phyloP scores from a whole-genome alignment of 768 basidiomycete species.

The Tricholoma sp. region DNA sequence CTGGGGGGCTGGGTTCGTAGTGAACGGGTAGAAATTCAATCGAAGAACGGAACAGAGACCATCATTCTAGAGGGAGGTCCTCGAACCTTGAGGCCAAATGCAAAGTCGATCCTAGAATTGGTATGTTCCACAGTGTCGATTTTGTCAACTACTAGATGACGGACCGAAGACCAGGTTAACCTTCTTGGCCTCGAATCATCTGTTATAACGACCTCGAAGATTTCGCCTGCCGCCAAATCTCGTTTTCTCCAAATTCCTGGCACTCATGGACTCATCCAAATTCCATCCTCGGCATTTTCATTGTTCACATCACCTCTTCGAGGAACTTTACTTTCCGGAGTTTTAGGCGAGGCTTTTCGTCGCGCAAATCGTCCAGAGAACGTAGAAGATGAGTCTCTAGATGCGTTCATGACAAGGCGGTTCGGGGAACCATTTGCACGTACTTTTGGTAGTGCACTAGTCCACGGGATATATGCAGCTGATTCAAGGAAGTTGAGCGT shows the following conservation, averaged over 20 bases:
- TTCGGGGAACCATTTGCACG: conserved; percentile 72
- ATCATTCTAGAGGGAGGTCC: conserved; percentile 84
- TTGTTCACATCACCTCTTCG: conserved; percentile 37
- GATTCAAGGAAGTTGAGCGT: conserved; percentile 74
- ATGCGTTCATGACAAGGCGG: conserved; percentile 68
- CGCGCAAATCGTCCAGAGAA: conserved; percentile 33
- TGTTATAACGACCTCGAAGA: conserved; percentile 61
- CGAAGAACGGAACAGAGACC: conserved; percentile 21
- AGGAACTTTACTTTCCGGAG: conserved; percentile 43
- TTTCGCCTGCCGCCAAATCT: conserved; percentile 68
- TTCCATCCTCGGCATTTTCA: conserved; percentile 39
- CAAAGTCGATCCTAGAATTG: conserved; percentile 70
- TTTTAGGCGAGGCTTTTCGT: conserved; percentile 57
- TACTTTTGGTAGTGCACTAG: conserved; percentile 71
- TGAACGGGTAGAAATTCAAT: conserved; percentile 41
- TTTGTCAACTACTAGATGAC: conserved; percentile 1
- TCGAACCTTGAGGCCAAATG: conserved; percentile 76
- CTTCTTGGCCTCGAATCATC: conserved; percentile 57
- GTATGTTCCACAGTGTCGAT: conserved; percentile 37
- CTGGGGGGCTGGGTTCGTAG: conserved; percentile 88
- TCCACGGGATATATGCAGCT: conserved; percentile 92
- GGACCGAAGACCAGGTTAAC: conserved; percentile 55
- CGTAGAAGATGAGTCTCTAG: conserved; percentile 70
- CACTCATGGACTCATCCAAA: conserved; percentile 43
- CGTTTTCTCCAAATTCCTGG: conserved; percentile 66